Evolutionary conservation across 495 filamentous ascomycete genomes (phyloP).

Genomic region (Barbatosphaeria neglecta): DNA sequence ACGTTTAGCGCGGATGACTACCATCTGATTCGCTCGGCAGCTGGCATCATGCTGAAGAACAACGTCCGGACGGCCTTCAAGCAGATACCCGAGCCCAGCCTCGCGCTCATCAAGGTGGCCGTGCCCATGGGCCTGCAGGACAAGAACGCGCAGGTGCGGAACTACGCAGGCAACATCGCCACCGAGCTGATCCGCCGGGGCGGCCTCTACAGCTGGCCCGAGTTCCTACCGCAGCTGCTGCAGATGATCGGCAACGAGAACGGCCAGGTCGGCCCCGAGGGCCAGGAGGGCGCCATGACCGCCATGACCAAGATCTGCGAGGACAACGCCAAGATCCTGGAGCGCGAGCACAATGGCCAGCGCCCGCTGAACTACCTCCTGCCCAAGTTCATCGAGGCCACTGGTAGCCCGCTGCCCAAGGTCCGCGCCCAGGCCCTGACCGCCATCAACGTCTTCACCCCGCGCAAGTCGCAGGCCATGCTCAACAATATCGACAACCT

Average conservation of each 20-base stretch:
- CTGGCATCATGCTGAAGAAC: constrained; percentile 91
- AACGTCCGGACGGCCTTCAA: constrained; percentile 64
- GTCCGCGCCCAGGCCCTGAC: constrained; percentile 69
- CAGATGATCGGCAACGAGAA: constrained; percentile 59
- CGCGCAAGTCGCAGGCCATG: constrained; percentile 65
- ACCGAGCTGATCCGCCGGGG: constrained; percentile 85
- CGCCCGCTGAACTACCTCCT: constrained; percentile 80
- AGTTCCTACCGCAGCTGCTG: constrained; percentile 72
- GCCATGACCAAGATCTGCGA: constrained; percentile 92
- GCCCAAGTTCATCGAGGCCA: constrained; percentile 83
- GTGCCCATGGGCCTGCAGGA: constrained; percentile 73
- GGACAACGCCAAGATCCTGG: constrained; percentile 79
- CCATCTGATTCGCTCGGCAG: constrained; percentile 69
- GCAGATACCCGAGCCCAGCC: constrained; percentile 54
- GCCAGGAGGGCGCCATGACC: constrained; percentile 88
- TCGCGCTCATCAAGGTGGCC: constrained; percentile 65
- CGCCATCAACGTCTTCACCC: constrained; percentile 83
- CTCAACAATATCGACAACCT: constrained; percentile 66
- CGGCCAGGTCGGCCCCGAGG: constrained; percentile 51
- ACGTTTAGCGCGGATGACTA: constrained; percentile 44
- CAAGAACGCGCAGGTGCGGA: constrained; percentile 68
- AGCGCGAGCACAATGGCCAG: constrained; percentile 75
- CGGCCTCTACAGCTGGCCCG: constrained; percentile 82
- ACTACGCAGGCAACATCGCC: constrained; percentile 82
- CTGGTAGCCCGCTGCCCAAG: constrained; percentile 56